A percentile compares a stretch with the other conserved stretches of the same genome.
These are phyloP conservation scores for Aspergillus phoenicis DNA, from an alignment of 2,329 filamentous ascomycete genomes.

Conservation along the genomic window DNA sequence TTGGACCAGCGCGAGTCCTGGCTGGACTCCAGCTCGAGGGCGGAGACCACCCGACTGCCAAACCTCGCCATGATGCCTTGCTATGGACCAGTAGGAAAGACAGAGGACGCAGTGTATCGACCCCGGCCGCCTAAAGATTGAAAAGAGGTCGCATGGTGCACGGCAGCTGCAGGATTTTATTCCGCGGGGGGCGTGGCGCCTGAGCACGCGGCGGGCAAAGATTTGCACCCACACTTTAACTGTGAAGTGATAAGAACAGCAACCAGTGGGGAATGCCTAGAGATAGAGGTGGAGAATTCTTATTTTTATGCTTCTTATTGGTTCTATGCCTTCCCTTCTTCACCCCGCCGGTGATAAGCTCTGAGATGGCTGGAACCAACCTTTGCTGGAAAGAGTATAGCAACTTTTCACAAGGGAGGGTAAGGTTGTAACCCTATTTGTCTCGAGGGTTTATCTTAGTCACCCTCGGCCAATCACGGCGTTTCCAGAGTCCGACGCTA, in stretches of 20 bases:
- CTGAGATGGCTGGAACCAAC: neutral
- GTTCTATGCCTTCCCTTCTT: neutral
- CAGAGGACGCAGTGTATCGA: neutral
- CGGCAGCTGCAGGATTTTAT: slow-evolving; percentile 9
- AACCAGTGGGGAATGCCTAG: neutral
- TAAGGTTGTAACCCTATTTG: slow-evolving; percentile 12
- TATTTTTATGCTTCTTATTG: neutral
- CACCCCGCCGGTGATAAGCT: slow-evolving; percentile 4
- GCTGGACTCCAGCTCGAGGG: slow-evolving; percentile 9
- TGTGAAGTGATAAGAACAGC: neutral
- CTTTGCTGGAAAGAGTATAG: neutral
- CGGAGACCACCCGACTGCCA: slow-evolving; percentile 2
- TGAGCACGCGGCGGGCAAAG: neutral
- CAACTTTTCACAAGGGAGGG: neutral
- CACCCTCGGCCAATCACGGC: neutral
- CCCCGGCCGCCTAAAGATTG: neutral
- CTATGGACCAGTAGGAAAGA: neutral
- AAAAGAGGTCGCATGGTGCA: neutral
- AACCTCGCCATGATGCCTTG: neutral
- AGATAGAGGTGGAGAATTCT: neutral
- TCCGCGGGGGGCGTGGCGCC: neutral
- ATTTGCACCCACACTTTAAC: neutral
- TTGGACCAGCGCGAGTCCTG: slow-evolving; percentile 11
- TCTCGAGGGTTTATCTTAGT: slow-evolving; percentile 8
- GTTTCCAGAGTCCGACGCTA: neutral